Evolutionary conservation across 2,329 filamentous ascomycete species (phyloP).

Genomic region (Juglanconis oblonga): DNA sequence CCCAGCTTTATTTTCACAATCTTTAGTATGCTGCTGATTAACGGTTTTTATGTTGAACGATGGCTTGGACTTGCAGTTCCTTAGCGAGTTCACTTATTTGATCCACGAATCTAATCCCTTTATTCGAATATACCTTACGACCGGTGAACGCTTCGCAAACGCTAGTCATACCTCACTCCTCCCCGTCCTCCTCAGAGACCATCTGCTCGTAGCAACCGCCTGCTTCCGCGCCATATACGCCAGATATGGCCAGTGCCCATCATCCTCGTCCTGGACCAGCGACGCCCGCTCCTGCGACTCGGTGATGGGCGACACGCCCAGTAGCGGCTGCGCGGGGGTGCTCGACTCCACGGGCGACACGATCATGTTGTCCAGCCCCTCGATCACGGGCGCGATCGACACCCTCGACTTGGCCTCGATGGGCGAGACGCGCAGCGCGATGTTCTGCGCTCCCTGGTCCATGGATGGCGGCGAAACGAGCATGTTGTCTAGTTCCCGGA

Average conservation of each 20-base stretch:
- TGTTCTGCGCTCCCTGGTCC: not conserved
- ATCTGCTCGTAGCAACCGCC: slow-evolving; percentile 12
- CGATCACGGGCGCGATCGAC: not conserved
- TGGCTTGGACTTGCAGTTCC: no score
- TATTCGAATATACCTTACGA: no score
- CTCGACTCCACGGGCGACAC: slow-evolving; percentile 4
- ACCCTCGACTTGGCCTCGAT: not conserved
- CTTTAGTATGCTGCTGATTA: no score
- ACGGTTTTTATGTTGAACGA: no score
- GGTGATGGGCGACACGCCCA: not conserved
- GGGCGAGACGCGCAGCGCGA: not conserved
- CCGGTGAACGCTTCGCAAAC: no score
- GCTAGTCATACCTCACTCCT: not conserved
- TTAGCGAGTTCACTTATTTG: no score
- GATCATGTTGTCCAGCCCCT: not conserved
- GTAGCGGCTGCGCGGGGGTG: not conserved
- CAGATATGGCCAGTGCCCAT: slow-evolving; percentile 9
- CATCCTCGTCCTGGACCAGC: not conserved
- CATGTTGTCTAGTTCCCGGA: slow-evolving; percentile 4
- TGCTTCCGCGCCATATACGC: slow-evolving; percentile 16
- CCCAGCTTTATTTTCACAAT: no score
- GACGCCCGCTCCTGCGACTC: not conserved
- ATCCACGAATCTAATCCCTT: no score
- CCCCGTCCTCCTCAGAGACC: slow-evolving; percentile 9
- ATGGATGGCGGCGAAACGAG: not conserved